phyloP scores from a whole-genome alignment of 192 early-diverging fungal genomes.

The Coemansia sp. region DNA sequence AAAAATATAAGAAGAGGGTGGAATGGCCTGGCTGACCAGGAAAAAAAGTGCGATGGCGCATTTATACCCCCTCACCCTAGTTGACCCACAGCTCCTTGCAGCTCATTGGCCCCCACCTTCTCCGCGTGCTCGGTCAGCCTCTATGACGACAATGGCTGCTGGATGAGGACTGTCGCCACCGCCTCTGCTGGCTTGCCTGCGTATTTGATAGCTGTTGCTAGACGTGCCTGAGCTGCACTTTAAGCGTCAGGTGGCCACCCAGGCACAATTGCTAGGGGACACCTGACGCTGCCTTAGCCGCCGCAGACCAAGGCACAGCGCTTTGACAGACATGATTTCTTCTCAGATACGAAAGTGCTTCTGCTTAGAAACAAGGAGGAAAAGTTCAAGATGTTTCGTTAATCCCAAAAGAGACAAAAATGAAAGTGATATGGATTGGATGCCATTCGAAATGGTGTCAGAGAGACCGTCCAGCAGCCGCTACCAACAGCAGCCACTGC shows the following conservation, averaged over 20 bases:
- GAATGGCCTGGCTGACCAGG: background rate
- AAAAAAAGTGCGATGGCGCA: background rate
- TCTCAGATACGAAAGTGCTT: background rate
- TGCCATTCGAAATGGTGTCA: background rate
- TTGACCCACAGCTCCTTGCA: background rate
- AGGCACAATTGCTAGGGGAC: background rate
- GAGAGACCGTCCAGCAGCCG: background rate
- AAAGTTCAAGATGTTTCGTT: background rate
- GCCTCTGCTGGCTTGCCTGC: background rate
- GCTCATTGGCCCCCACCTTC: background rate
- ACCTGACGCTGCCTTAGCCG: background rate
- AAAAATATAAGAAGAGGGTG: background rate
- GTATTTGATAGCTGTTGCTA: background rate
- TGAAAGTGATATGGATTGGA: background rate
- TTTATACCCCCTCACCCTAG: background rate
- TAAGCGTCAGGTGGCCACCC: background rate
- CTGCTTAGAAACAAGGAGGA: background rate
- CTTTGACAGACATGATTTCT: background rate
- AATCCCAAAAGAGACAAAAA: background rate
- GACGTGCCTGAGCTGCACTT: background rate
- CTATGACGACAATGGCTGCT: background rate
- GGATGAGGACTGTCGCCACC: background rate
- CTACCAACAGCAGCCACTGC: slow-evolving; percentile 35
- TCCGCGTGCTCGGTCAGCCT: background rate
- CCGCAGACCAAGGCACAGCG: background rate